Evolutionary conservation across 257 asterid species (phyloP), one percentile per base, ranked within the genome.

Genomic region (Gentiana macrophylla): DNA sequence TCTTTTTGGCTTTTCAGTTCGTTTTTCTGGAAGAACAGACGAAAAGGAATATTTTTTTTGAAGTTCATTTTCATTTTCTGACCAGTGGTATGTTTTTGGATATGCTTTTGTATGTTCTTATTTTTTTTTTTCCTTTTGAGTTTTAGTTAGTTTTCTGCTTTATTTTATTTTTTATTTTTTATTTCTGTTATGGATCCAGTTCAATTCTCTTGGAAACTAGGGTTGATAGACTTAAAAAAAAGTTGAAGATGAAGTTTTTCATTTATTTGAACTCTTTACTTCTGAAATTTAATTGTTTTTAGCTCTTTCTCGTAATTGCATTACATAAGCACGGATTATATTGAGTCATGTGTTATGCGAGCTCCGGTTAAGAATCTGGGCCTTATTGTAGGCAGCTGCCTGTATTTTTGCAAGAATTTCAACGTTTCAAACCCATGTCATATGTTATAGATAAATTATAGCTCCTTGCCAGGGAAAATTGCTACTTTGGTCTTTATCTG

Each of bases 201-300:
- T 67, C 24, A 24, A 24, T 62, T 55, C 49, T 51, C 58, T 59
- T 13, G 46, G 37, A 67, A 72, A 67, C 77, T 60, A 63, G 66
- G 66, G 60, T 50, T 15, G 24, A 59, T 53, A 33, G 52, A 57
- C 24, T 24, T 24, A 24, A 24, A 24, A 24, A 24, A 24, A 24
- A 24, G 24, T 24, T 65, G 64, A 43, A 36, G 37, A 55, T 46
- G 4, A 57, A 37, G 49, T 12, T 32, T 57, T 10, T 49, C 55
- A 38, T 57, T 37, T 49, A 12, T 35, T 57, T 24, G 60, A 50
- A 50, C 49, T 49, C 15, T 37, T 43, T 34, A 32, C 34, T 38
- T 65, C 50, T 52, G 49, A 32, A 35, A 49, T 48, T 57, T 53
- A 13, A 35, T 8, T 32, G 37, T 49, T 37, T 12, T 36, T 13